Conservation (phyloP, 1,284 basidiomycete species). For the Exobasidium cylindrosporum region DNA sequence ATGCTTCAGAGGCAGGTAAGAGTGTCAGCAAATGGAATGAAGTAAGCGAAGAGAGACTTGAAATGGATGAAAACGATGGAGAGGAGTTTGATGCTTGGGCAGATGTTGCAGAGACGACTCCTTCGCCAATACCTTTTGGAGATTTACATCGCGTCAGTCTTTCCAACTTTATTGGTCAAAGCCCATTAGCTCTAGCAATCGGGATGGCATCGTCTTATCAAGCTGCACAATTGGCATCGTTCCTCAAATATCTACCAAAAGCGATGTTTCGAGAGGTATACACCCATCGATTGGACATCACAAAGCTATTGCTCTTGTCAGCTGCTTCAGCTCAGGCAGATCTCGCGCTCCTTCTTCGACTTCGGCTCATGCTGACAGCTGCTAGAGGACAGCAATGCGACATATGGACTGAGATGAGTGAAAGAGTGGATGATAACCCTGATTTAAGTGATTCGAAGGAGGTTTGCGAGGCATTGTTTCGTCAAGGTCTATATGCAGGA, state of each 20-base stretch:
- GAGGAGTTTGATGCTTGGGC: constrained; percentile 10
- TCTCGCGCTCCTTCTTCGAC: background rate
- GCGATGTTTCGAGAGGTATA: background rate
- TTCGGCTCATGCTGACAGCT: background rate
- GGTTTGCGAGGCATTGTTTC: background rate
- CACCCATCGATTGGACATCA: background rate
- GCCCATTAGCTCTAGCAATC: background rate
- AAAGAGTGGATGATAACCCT: background rate
- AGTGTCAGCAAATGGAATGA: background rate
- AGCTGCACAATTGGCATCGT: background rate
- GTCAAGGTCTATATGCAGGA: background rate
- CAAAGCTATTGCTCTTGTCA: background rate
- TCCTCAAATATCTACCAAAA: constrained; percentile 3
- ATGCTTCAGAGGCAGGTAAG: background rate
- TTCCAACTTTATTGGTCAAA: background rate
- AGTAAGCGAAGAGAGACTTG: background rate
- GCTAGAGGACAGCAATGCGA: background rate
- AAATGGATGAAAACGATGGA: background rate
- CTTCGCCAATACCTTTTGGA: background rate
- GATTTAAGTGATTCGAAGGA: background rate
- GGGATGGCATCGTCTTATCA: background rate
- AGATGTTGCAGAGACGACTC: constrained; percentile 10
- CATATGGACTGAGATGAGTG: background rate
- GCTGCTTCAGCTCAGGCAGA: background rate
- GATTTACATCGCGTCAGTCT: background rate